Conservation (phyloP, 441 rosid genomes). For the Cnidoscolus chayamansa region DNA sequence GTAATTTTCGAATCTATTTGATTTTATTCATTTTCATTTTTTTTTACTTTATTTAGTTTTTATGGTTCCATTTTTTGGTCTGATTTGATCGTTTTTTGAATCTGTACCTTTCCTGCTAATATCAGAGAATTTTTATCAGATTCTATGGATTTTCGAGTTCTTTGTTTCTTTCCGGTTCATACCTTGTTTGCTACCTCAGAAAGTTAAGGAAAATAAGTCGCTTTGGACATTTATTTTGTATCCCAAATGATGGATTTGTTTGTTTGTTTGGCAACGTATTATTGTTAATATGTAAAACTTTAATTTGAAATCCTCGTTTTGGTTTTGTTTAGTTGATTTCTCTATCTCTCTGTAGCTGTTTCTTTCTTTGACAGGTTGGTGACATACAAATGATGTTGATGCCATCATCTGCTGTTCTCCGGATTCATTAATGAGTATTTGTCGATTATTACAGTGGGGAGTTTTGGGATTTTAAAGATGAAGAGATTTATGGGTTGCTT, state of each 20-base stretch:
- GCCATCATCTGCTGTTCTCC: conserved; percentile 22
- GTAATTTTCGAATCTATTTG: conserved; percentile 30
- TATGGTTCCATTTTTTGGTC: conserved; percentile 21
- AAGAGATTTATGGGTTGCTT: conserved; percentile 58
- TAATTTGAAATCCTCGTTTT: not conserved
- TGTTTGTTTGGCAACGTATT: not conserved
- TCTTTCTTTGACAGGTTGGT: conserved; percentile 41
- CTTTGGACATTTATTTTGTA: not conserved
- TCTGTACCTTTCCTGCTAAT: conserved; percentile 26
- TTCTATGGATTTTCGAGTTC: conserved; percentile 31
- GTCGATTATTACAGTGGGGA: conserved; percentile 34
- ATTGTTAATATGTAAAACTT: not conserved
- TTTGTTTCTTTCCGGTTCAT: conserved; percentile 7
- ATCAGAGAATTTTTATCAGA: conserved; percentile 19
- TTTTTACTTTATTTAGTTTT: conserved; percentile 6
- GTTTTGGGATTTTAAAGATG: conserved; percentile 44
- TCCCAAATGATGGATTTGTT: not conserved
- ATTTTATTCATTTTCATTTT: conserved; percentile 15
- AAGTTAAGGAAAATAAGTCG: conserved; percentile 10
- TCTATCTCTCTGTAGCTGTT: not conserved
- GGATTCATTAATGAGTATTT: conserved; percentile 32
- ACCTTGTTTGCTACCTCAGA: conserved; percentile 26
- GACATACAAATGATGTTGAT: conserved; percentile 30
- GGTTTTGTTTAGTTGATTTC: conserved; percentile 17
- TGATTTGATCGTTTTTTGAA: conserved; percentile 33